Conservation (phyloP, 805 yeast species). For the Tetrapisispora namnaoensis region DNA sequence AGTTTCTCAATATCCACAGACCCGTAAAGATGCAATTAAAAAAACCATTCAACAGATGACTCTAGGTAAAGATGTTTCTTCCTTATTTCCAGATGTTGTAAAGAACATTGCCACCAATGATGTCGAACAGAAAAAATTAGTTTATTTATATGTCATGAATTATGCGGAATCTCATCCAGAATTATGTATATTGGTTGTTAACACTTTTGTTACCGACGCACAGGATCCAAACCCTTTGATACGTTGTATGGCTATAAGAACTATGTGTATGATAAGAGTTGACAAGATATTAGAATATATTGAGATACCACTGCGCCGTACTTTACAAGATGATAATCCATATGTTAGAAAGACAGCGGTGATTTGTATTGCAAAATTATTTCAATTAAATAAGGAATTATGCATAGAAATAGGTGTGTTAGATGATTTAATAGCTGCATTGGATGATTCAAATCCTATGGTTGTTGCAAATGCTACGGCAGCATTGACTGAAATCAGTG, state of each 20-base stretch:
- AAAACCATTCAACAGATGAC: conserved; percentile 98
- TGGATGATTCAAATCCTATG: conserved; percentile 90
- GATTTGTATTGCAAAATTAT: conserved; percentile 90
- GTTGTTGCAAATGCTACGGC: conserved; percentile 91
- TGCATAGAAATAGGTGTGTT: conserved; percentile 85
- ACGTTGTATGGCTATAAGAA: conserved; percentile 90
- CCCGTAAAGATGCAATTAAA: conserved; percentile 93
- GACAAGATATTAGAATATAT: conserved; percentile 92
- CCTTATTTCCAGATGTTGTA: conserved; percentile 89
- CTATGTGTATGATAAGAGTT: conserved; percentile 97
- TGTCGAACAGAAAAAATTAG: conserved; percentile 91
- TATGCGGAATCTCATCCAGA: conserved; percentile 96
- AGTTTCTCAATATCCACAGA: conserved; percentile 90
- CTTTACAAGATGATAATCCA: conserved; percentile 87
- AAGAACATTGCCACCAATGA: conserved; percentile 96
- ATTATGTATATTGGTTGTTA: conserved; percentile 88
- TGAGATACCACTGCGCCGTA: conserved; percentile 78
- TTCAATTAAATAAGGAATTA: conserved; percentile 69
- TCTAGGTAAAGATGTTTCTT: conserved; percentile 89
- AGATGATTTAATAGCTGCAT: conserved; percentile 50
- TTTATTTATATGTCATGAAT: conserved; percentile 89
- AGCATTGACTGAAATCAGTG: conserved; percentile 75
- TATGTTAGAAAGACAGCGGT: conserved; percentile 97
- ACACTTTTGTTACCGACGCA: conserved; percentile 89
- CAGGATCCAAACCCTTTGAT: conserved; percentile 96